Base-by-base conservation (phyloP, 176 grass and related monocot species). In the Typha latifolia region DNA sequence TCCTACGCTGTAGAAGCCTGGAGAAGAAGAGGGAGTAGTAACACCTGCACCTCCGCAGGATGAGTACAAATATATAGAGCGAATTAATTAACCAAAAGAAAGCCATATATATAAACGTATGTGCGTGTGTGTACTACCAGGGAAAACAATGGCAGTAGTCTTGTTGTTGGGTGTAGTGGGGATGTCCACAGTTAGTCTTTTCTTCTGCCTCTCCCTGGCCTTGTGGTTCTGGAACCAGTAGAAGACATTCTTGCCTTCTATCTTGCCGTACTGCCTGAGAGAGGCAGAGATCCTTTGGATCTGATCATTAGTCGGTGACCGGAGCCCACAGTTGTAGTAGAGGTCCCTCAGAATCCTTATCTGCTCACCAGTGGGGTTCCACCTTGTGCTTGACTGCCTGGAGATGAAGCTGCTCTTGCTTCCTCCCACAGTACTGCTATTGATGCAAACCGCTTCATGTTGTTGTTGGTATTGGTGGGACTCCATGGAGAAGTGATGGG, bases 171-270 rank as follows among this genome's bases (percentile, higher is more conserved):
- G 1, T 16, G 53, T 3, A 9, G 53, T 20, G 4, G 53, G n/a
- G 53, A 20, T 34, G 12, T 84, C 76, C 20, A 70, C 74, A 1
- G 81, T 84, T 78, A 99, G 78, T 53, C 89, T 69, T 64, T 87
- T 89, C 84, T 99, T 99, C 70, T 99, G 94, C 4, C 94, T 75
- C 70, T 99, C 94, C 0, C 94, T 82, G 16, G 94, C 94, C 89
- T 99, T 99, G 81, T 99, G 94, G 78, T 99, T 99, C 86, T 99
- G 94, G 63, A 99, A 99, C 94, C 94, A 99, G 71, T 99, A 99
- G 75, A 99, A 99, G 31, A 99, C 94, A 70, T 99, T 99, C 85
- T 99, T 99, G 62, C 94, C 94, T 75, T 99, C 94, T 70, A 99
- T 93, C 66, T 82, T 80, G 72, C 94, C 89, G 66, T 87, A 86